A percentile compares a stretch with the other conserved stretches of the same genome.
These are phyloP conservation scores for Lentinula aciculospora DNA, from an alignment of 768 basidiomycete genomes.

Conservation along the genomic window DNA sequence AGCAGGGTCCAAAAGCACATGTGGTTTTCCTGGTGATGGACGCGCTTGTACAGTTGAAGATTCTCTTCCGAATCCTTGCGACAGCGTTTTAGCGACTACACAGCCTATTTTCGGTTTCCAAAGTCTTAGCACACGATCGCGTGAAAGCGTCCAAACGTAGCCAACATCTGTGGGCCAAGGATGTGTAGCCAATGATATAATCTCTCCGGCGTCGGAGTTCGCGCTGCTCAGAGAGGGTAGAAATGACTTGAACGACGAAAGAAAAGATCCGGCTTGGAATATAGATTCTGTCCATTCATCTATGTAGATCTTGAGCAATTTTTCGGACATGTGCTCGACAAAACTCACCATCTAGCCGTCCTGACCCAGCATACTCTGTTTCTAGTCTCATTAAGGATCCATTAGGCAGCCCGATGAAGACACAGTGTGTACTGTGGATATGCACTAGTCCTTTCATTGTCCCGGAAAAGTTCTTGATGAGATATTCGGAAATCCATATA, in stretches of 20 bases:
- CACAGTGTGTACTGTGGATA: conserved; percentile 59
- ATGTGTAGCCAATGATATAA: conserved; percentile 67
- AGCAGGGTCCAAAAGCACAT: conserved; percentile 51
- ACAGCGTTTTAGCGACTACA: conserved; percentile 55
- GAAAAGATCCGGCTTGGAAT: conserved; percentile 53
- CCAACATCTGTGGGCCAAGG: conserved; percentile 73
- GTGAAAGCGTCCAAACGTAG: conserved; percentile 79
- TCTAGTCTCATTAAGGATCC: conserved; percentile 70
- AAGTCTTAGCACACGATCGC: conserved; percentile 77
- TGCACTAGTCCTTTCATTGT: conserved; percentile 45
- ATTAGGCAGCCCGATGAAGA: conserved; percentile 55
- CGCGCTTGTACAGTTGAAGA: conserved; percentile 23
- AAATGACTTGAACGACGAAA: conserved; percentile 63
- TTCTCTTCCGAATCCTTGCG: conserved; percentile 27
- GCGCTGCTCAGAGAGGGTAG: conserved; percentile 44
- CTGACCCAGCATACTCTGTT: conserved; percentile 49
- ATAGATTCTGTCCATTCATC: conserved; percentile 69
- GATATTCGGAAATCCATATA: conserved; percentile 65
- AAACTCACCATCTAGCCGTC: conserved; percentile 52
- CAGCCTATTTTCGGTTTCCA: conserved; percentile 81
- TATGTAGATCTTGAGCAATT: conserved; percentile 20
- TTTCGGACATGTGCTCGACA: neutral
- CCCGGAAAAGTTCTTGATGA: conserved; percentile 48
- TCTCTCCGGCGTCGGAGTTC: conserved; percentile 45
- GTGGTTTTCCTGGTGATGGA: conserved; percentile 28